Base-by-base conservation (phyloP, 2,329 filamentous ascomycete genomes). In the Arthrobotrys sinensis region DNA sequence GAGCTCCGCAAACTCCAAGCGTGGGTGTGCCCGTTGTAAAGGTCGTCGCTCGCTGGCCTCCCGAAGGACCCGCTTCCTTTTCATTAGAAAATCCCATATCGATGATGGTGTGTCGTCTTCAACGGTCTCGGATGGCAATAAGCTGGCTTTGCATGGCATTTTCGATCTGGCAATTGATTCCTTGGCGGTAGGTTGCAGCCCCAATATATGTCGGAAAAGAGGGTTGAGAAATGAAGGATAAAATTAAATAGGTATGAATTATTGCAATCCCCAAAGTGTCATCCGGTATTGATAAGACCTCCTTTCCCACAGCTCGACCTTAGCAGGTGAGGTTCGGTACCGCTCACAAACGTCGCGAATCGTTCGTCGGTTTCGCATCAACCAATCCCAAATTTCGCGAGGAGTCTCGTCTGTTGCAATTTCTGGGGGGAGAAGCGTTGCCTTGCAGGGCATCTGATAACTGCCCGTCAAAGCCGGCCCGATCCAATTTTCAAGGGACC, bases 11-110 rank as follows among this genome's bases (percentile, higher is more conserved):
- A 60, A 60, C 4, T 21, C 36, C 14, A 60, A 16, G 10, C 55
- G 55, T 28, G 55, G 55, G 14, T 60, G 55, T 24, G 55, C 55
- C n/a, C 55, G 8, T 12, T 60, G 55, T 40, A 60, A 43, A 5
- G 55, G 55, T 5, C 55, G 34, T n/a, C 55, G 16, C 21, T 60
- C 55, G 12, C 36, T 60, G 11, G 55, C 60, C 36, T 64, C 60
- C 40, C 60, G 60, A 16, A 64, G 24, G 1, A 21, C 43, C 4
- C 60, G 12, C 34, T 64, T 64, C 14, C 60, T 76, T 46, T 65
- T 65, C 72, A 76, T 76, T 21, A 76, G 65, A 32, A 76, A 68
- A 50, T 76, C 72, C 72, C 72, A 76, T 24, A 76, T 60, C 6
- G 63, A 60, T 19, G 57, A 67, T 11, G 65, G 72, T n/a, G 72